Conservation (phyloP, 768 basidiomycete genomes). For the Suillus subluteus region DNA sequence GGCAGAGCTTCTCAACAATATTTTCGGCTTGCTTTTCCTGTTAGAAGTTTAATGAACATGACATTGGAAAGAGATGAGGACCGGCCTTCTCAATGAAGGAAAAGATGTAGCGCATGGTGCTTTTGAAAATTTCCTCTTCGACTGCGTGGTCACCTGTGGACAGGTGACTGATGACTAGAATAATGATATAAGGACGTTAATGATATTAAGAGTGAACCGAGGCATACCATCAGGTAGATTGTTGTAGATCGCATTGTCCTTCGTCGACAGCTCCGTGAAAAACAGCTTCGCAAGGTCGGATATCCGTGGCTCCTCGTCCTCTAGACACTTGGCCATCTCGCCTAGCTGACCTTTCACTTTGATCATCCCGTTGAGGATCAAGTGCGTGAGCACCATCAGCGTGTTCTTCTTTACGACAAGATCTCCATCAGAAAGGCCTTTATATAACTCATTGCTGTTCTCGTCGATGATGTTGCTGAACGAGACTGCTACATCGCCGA, state of each 20-base stretch:
- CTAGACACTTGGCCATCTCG: constrained; percentile 99
- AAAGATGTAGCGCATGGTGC: constrained; percentile 94
- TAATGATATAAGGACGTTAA: constrained; percentile 11
- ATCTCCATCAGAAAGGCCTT: constrained; percentile 86
- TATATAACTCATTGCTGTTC: constrained; percentile 94
- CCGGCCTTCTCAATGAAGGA: constrained; percentile 93
- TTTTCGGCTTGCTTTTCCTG: constrained; percentile 98
- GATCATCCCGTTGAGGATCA: constrained; percentile 99
- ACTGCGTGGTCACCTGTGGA: constrained; percentile 91
- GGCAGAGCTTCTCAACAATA: constrained; percentile 97
- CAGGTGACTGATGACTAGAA: constrained; percentile 88
- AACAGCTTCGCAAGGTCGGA: constrained; percentile 96
- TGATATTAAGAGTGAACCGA: neutral
- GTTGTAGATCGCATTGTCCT: constrained; percentile 99
- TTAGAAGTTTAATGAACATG: neutral
- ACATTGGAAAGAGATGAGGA: neutral
- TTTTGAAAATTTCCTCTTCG: constrained; percentile 90
- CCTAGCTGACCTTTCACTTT: constrained; percentile 99
- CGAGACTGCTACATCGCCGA: constrained; percentile 97
- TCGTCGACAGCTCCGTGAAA: constrained; percentile 94
- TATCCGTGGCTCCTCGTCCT: constrained; percentile 86
- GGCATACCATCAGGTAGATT: constrained; percentile 90
- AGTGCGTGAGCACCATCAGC: constrained; percentile 95
- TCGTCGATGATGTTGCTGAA: constrained; percentile 98
- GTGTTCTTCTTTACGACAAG: constrained; percentile 98